A percentile compares a stretch with the other conserved stretches of the same genome.
Conservation (phyloP, 768 basidiomycete species). For the Lactarius sp. region DNA sequence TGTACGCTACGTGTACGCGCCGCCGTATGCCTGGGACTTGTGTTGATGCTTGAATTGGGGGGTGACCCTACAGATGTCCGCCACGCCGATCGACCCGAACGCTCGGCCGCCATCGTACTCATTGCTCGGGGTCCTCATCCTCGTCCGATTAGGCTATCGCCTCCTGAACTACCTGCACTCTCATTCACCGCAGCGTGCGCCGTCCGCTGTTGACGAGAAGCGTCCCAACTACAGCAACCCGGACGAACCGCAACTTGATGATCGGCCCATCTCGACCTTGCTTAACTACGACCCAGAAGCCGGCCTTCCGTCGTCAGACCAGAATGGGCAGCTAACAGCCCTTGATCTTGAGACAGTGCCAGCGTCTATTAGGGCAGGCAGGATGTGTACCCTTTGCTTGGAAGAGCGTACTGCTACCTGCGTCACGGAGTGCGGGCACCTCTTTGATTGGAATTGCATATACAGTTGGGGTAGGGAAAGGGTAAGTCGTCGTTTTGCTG, state of each 20-base stretch:
- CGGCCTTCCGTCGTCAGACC: constrained; percentile 51
- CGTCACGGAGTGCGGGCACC: constrained; percentile 83
- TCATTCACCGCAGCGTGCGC: constrained; percentile 26
- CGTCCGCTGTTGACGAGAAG: constrained; percentile 30
- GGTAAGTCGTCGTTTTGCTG: constrained; percentile 36
- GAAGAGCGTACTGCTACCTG: constrained; percentile 80
- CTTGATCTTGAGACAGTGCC: constrained; percentile 57
- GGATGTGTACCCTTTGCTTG: constrained; percentile 79
- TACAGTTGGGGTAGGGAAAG: constrained; percentile 88
- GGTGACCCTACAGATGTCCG: constrained; percentile 53
- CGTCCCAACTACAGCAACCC: constrained; percentile 33
- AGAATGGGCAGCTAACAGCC: constrained; percentile 65
- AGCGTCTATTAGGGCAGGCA: constrained; percentile 44
- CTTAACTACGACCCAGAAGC: constrained; percentile 51
- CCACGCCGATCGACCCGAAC: constrained; percentile 64
- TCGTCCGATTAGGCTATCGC: constrained; percentile 59
- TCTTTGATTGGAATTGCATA: constrained; percentile 89
- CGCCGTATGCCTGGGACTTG: background rate
- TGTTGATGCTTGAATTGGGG: background rate
- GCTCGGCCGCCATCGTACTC: constrained; percentile 79
- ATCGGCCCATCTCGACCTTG: constrained; percentile 53
- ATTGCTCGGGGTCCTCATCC: constrained; percentile 71
- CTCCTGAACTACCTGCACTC: constrained; percentile 44
- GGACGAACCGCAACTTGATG: constrained; percentile 50
- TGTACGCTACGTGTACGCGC: constrained; percentile 45